Base-by-base conservation (phyloP, 306 rosid species). In the Quercus engelmannii region DNA sequence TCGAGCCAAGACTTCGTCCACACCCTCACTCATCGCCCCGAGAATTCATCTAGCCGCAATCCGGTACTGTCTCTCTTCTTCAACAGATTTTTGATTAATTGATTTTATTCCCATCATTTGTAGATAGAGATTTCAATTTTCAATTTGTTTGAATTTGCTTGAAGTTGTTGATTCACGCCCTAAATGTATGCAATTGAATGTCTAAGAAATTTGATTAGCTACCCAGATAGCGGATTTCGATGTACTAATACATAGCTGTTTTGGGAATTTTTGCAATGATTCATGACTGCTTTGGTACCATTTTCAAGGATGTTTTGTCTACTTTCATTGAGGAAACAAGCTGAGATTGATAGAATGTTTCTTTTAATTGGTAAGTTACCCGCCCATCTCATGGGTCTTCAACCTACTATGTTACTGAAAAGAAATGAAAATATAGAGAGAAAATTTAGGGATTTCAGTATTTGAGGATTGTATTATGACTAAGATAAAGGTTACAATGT, bases 1-100 rank as follows among this genome's bases (percentile, higher is more conserved):
- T 91, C 90, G 68, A 74, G 89, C 81, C 94, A 88, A 2, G 84
- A 85, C 65, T 81, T 87, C 56, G 55, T 94, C 7, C 86, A 83
- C 56, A 55, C 68, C 72, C 73, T 92, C 79, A 33, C 90, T 73
- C 85, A 72, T 67, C 79, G 81, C 43, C 89, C 78, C 4, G 77
- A 73, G 19, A 49, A 46, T 12, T 81, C 92, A 18, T 49, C 80
- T 57, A 88, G 83, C 28, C 90, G 93, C 58, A 83, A 83, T 83
- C 96, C 97, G 86, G 98, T 93, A 90, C 67, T 55, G 26, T n/a
- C 11, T 51, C 19, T 73, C 38, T 25, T 67, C 64, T 25, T 65
- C 10, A 38, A 38, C 46, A 38, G 46, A 38, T 38, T 38, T 38
- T 25, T 59, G 3, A 25, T 15, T 17, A 19, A 33, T 51, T 12